Evolutionary conservation across 345 rosid species (phyloP), one percentile per base, ranked within the genome.

Genomic region (Syzygium jambos): DNA sequence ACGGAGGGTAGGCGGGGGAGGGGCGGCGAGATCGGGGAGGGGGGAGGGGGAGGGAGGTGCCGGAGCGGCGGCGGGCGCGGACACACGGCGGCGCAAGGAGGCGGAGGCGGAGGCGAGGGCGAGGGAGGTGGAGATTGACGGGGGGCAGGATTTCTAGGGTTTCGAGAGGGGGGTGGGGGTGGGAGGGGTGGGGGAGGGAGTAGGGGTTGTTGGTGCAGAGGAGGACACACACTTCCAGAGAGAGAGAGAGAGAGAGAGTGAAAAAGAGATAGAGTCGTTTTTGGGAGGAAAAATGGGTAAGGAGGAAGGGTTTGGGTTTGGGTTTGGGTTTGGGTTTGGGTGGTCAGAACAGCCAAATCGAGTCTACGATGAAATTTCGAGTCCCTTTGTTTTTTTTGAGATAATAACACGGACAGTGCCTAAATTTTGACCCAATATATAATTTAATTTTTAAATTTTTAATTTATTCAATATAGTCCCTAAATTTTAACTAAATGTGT

Each of bases 261-360:
- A 43, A 17, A 30, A 41, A 29, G 89, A 82, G 89, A 84, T n/a
- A n/a, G n/a, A n/a, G 88, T 63, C 61, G 59, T 41, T 5, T 41
- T 29, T 41, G 84, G n/a, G 85, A 8, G 85, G 61, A 57, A 51
- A 6, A 65, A 57, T 34, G 85, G 19, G 85, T 88, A 34, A 27
- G 11, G 13, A 1, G 59, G 78, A 86, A 87, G 87, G 27, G 68
- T 88, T 30, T 23, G 89, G 88, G 88, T 86, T 92, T 91, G 94
- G 91, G 90, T 90, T 34, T 34, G 87, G 27, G 68, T 88, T 30
- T 23, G 89, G 88, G 88, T 86, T 92, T 91, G 94, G 91, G 90
- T 90, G 94, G 93, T 89, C 90, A 89, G 82, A 89, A 89, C 88
- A 88, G 87, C 90, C 43, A 87, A 86, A 87, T 85, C 91, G 83